phyloP scores from a whole-genome alignment of 2,329 filamentous ascomycete species.

The Nannizzia gypsea region DNA sequence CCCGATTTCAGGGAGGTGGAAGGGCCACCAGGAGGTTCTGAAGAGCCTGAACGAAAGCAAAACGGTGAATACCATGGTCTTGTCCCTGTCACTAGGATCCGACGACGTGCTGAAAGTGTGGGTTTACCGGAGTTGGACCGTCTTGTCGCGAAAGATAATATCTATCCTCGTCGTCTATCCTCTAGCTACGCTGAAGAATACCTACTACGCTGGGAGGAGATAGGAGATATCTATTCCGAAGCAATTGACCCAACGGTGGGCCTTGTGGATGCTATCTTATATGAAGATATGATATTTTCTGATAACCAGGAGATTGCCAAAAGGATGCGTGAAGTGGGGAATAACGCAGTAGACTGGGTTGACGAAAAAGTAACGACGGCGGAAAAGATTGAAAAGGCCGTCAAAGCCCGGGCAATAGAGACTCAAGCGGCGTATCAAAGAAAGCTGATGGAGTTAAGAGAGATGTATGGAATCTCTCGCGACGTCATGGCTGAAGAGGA shows the following conservation, averaged over 20 bases:
- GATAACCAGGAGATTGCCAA: slow-evolving; percentile 27
- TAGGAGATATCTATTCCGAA: slow-evolving; percentile 19
- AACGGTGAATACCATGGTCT: neutral
- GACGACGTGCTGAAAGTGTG: slow-evolving; percentile 30
- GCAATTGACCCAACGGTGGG: slow-evolving; percentile 28
- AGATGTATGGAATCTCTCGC: slow-evolving; percentile 48
- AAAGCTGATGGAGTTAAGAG: slow-evolving; percentile 55
- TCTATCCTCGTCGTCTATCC: slow-evolving; percentile 34
- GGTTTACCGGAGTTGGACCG: slow-evolving; percentile 19
- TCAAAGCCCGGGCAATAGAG: slow-evolving; percentile 52
- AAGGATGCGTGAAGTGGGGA: slow-evolving; percentile 28
- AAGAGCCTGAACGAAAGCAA: neutral
- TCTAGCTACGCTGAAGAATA: slow-evolving; percentile 39
- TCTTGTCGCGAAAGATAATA: slow-evolving; percentile 18
- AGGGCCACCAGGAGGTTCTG: neutral
- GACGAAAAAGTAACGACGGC: slow-evolving; percentile 33
- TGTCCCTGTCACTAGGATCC: slow-evolving; percentile 9
- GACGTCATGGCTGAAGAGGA: slow-evolving; percentile 60
- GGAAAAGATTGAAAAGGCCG: slow-evolving; percentile 51
- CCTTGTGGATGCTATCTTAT: slow-evolving; percentile 30
- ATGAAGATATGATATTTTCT: slow-evolving; percentile 29
- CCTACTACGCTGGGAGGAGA: slow-evolving; percentile 27
- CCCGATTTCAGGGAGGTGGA: neutral
- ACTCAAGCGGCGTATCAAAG: slow-evolving; percentile 58
- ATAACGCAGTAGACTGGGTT: slow-evolving; percentile 32